These are phyloP conservation scores for Pholiota conissans DNA, from an alignment of 768 basidiomycete species.

Conservation along the genomic window DNA sequence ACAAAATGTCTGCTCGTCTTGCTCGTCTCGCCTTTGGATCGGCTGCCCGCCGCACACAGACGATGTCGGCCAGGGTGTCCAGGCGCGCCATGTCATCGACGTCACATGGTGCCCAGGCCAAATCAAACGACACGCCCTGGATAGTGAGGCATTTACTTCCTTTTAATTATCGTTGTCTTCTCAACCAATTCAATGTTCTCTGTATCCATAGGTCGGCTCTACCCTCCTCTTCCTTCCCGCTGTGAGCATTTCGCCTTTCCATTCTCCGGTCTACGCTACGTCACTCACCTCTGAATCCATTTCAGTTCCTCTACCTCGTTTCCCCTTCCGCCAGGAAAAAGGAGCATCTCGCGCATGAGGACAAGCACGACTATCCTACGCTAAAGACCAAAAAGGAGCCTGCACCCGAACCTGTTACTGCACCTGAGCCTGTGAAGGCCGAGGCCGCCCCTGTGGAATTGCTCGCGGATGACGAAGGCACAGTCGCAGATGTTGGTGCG, in stretches of 20 bases:
- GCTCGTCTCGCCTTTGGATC: slow-evolving; percentile 34
- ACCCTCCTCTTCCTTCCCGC: slow-evolving; percentile 38
- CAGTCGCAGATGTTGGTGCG: neutral
- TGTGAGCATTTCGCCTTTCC: slow-evolving; percentile 27
- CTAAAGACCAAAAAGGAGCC: slow-evolving; percentile 21
- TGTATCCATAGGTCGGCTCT: slow-evolving; percentile 36
- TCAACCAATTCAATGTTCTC: slow-evolving; percentile 1
- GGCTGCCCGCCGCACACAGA: slow-evolving; percentile 31
- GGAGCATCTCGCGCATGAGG: slow-evolving; percentile 29
- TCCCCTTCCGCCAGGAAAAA: slow-evolving; percentile 40
- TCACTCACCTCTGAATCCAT: slow-evolving; percentile 5
- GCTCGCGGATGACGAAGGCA: slow-evolving; percentile 1
- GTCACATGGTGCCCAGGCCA: slow-evolving; percentile 33
- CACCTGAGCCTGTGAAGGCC: slow-evolving; percentile 7
- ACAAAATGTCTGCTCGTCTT: slow-evolving; percentile 39
- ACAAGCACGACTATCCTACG: slow-evolving; percentile 32
- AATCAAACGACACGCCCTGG: slow-evolving; percentile 44
- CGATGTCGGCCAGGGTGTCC: slow-evolving; percentile 25
- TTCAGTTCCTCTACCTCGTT: slow-evolving; percentile 40
- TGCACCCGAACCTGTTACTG: slow-evolving; percentile 7
- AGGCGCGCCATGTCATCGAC: slow-evolving; percentile 34
- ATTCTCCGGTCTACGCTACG: neutral
- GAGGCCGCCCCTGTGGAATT: slow-evolving; percentile 6
- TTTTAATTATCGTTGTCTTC: slow-evolving; percentile 8
- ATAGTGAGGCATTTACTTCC: slow-evolving; percentile 31